phyloP scores from a whole-genome alignment of 352 stramenopile species.

The Pythium rishiriense region DNA sequence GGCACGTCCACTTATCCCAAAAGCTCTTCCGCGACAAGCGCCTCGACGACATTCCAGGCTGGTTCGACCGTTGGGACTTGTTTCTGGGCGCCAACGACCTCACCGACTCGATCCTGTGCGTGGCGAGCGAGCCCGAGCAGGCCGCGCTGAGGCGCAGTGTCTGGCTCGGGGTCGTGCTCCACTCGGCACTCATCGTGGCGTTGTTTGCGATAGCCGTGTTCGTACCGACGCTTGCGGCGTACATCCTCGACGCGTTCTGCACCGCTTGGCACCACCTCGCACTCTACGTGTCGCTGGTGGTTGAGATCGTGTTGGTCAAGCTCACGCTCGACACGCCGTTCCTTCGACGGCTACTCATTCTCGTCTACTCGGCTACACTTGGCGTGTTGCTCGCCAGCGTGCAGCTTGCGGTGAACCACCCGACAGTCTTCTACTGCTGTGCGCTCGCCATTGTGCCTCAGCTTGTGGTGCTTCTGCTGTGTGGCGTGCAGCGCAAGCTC shows the following conservation, averaged over 20 bases:
- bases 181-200: not conserved
- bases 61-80: slow-evolving; percentile 4
- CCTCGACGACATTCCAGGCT: slow-evolving; percentile 1
- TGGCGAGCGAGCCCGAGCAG: not conserved
- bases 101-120: not conserved
- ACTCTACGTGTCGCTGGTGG: not conserved
- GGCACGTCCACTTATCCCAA: not conserved
- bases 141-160: not conserved
- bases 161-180: not conserved
- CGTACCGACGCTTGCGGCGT: not conserved
- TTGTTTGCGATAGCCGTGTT: not conserved
- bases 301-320: slow-evolving; percentile 1
- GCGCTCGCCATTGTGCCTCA: not conserved
- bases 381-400: not conserved
- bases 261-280: not conserved
- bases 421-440: not conserved
- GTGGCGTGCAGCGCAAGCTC: not conserved
- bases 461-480: slow-evolving; percentile 4
- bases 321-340: not conserved
- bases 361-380: not conserved
- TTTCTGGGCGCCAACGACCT: not conserved
- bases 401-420: not conserved
- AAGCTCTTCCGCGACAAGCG: slow-evolving; percentile 4
- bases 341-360: not conserved
- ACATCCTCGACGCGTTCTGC: not conserved